Conservation (phyloP, 495 filamentous ascomycete genomes). For the Penicillium cinerascens region DNA sequence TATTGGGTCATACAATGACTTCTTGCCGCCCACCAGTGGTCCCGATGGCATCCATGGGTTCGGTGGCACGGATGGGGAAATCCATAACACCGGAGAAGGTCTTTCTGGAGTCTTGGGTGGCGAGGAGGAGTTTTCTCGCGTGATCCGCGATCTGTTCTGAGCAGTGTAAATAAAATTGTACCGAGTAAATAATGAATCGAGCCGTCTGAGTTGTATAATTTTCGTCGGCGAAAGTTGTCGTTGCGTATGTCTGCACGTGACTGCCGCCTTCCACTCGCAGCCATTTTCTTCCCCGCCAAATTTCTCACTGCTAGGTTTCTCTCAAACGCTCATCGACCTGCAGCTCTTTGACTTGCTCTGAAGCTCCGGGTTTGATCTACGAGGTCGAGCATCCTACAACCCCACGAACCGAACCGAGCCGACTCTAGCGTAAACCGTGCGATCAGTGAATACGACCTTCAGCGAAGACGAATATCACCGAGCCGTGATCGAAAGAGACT, state of each 20-base stretch:
- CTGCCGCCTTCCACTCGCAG: conserved; percentile 2
- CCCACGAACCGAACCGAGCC: conserved; percentile 33
- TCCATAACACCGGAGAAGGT: conserved; percentile 46
- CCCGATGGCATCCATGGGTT: conserved; percentile 44
- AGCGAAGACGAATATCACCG: background rate
- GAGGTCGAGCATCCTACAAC: conserved; percentile 18
- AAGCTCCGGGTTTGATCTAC: background rate
- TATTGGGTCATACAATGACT: conserved; percentile 54
- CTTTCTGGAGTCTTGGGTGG: conserved; percentile 52
- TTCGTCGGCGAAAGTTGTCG: background rate
- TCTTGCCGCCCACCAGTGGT: conserved; percentile 33
- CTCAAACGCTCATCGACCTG: background rate
- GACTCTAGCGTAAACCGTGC: conserved; percentile 19
- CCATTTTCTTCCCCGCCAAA: conserved; percentile 8
- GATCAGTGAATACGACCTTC: conserved; percentile 16
- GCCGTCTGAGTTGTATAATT: no score
- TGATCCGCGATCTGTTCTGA: conserved; percentile 66
- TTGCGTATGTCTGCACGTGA: conserved; percentile 3
- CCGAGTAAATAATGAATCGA: background rate
- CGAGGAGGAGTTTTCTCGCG: conserved; percentile 61
- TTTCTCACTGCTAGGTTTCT: background rate
- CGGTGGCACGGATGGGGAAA: conserved; percentile 40
- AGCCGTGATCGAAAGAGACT: background rate
- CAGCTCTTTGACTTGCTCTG: background rate
- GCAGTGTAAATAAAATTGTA: background rate